Evolutionary conservation across 139 green algal genomes (phyloP).

Genomic region (Chlorokybus atmophyticus): DNA sequence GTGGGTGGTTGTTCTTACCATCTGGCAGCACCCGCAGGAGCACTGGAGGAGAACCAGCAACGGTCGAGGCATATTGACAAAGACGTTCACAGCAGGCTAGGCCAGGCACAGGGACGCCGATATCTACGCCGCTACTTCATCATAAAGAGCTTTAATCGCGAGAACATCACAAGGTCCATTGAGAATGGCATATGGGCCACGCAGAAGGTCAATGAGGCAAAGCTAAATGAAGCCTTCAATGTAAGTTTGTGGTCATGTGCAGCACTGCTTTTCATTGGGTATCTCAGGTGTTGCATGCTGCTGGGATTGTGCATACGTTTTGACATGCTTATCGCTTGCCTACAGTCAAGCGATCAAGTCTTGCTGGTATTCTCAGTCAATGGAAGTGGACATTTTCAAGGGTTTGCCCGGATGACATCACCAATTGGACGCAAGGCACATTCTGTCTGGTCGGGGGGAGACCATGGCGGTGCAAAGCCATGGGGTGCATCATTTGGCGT

Average conservation of each 20-base stretch:
- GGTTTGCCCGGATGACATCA: constrained; percentile 50
- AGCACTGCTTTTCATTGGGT: too few species aligned
- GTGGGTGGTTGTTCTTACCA: too few species aligned
- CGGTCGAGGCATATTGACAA: too few species aligned
- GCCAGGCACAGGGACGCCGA: too few species aligned
- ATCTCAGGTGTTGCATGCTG: too few species aligned
- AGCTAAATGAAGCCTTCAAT: constrained; percentile 48
- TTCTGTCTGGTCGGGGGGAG: constrained; percentile 3
- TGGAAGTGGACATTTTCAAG: constrained; percentile 49
- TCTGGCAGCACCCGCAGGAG: too few species aligned
- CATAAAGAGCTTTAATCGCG: constrained; percentile 41
- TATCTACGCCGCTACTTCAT: constrained; percentile 68
- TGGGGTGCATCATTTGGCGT: constrained; percentile 35
- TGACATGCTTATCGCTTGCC: too few species aligned
- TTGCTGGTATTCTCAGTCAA: constrained; percentile 58
- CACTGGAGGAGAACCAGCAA: too few species aligned
- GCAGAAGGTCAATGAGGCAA: constrained; percentile 48
- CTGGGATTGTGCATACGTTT: too few species aligned
- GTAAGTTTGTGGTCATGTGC: too few species aligned
- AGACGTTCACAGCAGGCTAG: too few species aligned
- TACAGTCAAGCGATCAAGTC: constrained; percentile 24
- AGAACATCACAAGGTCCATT: constrained; percentile 48
- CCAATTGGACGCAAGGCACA: constrained; percentile 9
- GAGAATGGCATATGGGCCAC: constrained; percentile 48
- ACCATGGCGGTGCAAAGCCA: constrained; percentile 19